Percentiles rank a stretch among this genome's conserved stretches.
These are phyloP conservation scores for Solanum appendiculatum DNA, from an alignment of 257 asterid genomes.

Conservation along the genomic window DNA sequence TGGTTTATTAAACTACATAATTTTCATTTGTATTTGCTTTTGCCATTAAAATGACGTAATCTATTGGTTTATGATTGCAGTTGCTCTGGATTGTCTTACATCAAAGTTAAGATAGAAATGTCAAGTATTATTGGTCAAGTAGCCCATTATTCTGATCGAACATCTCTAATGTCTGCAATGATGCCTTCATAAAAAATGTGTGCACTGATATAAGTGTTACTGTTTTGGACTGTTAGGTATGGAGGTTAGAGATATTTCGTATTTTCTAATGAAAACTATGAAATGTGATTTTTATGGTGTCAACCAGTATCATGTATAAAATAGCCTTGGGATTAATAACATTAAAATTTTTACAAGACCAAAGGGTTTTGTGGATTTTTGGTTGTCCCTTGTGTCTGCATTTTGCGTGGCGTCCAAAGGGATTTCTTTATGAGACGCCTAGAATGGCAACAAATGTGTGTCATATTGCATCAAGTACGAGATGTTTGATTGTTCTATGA, in stretches of 20 bases:
- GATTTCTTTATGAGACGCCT: not conserved
- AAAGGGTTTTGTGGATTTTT: not conserved
- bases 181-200: not conserved
- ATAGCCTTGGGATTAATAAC: not conserved
- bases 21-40: not conserved
- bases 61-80: not conserved
- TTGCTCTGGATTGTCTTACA: not conserved
- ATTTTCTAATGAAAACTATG: not conserved
- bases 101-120: not conserved
- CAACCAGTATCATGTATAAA: not conserved
- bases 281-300: not conserved
- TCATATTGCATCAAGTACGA: not conserved
- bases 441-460: not conserved
- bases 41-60: not conserved
- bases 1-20: not conserved
- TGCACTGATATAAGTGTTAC: not conserved
- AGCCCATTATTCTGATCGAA: not conserved
- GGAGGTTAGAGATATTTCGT: not conserved
- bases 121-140: not conserved
- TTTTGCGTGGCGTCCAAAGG: not conserved
- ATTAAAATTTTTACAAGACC: not conserved
- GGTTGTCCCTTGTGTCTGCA: not conserved
- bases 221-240: not conserved
- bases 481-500: not conserved
- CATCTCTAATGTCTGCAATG: not conserved